Conservation (phyloP, 2,329 filamentous ascomycete species). For the Aspergillus aculeatus region DNA sequence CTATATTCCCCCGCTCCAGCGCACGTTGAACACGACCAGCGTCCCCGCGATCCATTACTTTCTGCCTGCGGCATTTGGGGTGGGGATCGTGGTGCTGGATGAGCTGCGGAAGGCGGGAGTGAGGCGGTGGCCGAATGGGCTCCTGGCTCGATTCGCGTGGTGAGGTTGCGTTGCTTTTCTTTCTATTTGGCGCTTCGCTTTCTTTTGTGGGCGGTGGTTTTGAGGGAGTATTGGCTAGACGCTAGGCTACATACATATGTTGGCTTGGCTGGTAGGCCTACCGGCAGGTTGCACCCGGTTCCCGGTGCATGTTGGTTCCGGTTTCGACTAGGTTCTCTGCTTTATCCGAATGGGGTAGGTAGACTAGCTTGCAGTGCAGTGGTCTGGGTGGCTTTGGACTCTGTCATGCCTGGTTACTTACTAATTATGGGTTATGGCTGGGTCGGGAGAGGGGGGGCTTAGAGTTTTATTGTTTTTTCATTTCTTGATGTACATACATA, state of each 20-base stretch:
- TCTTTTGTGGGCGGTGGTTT: not conserved
- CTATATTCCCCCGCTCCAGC: slow-evolving; percentile 66
- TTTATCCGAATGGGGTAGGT: no score
- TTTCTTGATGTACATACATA: not conserved
- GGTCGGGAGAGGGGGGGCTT: no score
- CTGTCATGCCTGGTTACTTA: no score
- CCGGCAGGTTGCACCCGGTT: no score
- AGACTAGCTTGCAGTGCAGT: no score
- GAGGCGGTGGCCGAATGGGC: slow-evolving; percentile 57
- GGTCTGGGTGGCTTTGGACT: no score
- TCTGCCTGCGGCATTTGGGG: slow-evolving; percentile 69
- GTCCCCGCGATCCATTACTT: slow-evolving; percentile 76
- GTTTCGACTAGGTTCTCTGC: no score
- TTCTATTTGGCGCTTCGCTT: no score
- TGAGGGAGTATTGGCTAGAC: not conserved
- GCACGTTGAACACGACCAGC: slow-evolving; percentile 57
- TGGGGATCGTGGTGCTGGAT: slow-evolving; percentile 63
- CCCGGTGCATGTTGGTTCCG: no score
- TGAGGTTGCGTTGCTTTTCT: slow-evolving; percentile 33
- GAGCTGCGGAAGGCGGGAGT: slow-evolving; percentile 65
- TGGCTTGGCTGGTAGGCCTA: no score
- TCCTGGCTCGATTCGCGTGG: slow-evolving; percentile 64
- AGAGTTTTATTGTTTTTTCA: not conserved
- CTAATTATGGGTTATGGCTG: no score
- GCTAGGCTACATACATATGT: no score